Conservation (phyloP, 2,329 filamentous ascomycete species). For the Xylariaceae sp. region DNA sequence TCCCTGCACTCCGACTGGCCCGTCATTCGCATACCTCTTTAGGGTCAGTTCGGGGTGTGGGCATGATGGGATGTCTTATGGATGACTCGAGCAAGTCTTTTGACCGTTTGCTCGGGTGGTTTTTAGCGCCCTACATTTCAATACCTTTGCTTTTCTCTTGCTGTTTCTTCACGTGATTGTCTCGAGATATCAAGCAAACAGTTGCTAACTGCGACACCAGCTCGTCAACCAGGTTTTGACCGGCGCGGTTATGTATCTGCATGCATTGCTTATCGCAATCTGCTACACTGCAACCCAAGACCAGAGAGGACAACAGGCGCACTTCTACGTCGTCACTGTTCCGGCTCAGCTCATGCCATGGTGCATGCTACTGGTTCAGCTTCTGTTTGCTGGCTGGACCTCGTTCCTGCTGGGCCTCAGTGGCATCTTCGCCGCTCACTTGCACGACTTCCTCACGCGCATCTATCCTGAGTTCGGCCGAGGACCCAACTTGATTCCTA, state of each 20-base stretch:
- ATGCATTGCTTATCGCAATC: conserved; percentile 71
- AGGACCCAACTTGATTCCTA: conserved; percentile 69
- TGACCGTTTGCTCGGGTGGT: conserved; percentile 52
- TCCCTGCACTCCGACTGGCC: conserved; percentile 57
- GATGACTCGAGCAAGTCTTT: conserved; percentile 59
- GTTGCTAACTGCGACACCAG: conserved; percentile 36
- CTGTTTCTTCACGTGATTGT: neutral
- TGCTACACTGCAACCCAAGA: conserved; percentile 83
- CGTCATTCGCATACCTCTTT: conserved; percentile 62
- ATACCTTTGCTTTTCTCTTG: conserved; percentile 18
- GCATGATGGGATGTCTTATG: conserved; percentile 71
- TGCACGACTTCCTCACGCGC: conserved; percentile 84
- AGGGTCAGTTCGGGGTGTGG: conserved; percentile 60
- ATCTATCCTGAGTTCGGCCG: conserved; percentile 87
- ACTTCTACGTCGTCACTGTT: conserved; percentile 77
- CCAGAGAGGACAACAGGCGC: conserved; percentile 68
- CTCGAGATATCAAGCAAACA: neutral
- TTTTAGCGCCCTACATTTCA: conserved; percentile 59
- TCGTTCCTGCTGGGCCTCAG: conserved; percentile 60
- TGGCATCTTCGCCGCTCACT: conserved; percentile 81
- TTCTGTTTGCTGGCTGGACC: conserved; percentile 59
- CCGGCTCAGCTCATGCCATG: conserved; percentile 77
- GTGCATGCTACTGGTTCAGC: conserved; percentile 68
- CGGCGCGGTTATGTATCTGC: conserved; percentile 47
- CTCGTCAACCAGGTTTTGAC: conserved; percentile 48